phyloP scores from a whole-genome alignment of 2,329 filamentous ascomycete genomes.

The Blastomyces parvus region DNA sequence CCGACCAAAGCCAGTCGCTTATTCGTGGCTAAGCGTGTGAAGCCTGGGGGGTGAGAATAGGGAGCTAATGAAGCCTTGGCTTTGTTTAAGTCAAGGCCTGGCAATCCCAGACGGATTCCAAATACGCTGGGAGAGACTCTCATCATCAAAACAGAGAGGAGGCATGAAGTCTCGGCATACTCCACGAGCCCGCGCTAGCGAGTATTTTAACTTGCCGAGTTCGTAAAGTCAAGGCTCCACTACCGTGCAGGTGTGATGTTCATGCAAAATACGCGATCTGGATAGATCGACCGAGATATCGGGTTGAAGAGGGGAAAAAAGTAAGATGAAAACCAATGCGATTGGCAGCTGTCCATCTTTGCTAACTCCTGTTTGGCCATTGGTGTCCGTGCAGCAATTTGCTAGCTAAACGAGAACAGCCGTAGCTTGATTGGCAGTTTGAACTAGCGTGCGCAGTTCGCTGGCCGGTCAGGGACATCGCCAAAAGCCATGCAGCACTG shows the following conservation, averaged over 20 bases:
- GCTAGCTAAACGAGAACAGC: neutral
- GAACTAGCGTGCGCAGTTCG: neutral
- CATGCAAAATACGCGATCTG: conserved; percentile 6
- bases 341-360: neutral
- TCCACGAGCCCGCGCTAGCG: neutral
- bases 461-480: neutral
- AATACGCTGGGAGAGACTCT: neutral
- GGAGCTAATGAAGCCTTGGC: neutral
- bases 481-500: too few relatives aligned
- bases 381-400: neutral
- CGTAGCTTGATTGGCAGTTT: neutral
- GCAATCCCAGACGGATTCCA: neutral
- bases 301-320: neutral
- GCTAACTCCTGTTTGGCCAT: neutral
- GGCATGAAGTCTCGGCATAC: neutral
- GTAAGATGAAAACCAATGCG: neutral
- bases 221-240: neutral
- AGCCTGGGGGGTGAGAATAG: neutral
- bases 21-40: neutral
- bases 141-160: too few relatives aligned
- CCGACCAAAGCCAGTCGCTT: neutral
- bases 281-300: conserved; percentile 8
- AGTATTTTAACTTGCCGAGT: neutral
- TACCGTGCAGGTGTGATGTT: neutral
- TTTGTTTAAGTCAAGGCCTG: neutral